phyloP scores from a whole-genome alignment of 805 yeast species.

The Tetrapisispora arboricola region DNA sequence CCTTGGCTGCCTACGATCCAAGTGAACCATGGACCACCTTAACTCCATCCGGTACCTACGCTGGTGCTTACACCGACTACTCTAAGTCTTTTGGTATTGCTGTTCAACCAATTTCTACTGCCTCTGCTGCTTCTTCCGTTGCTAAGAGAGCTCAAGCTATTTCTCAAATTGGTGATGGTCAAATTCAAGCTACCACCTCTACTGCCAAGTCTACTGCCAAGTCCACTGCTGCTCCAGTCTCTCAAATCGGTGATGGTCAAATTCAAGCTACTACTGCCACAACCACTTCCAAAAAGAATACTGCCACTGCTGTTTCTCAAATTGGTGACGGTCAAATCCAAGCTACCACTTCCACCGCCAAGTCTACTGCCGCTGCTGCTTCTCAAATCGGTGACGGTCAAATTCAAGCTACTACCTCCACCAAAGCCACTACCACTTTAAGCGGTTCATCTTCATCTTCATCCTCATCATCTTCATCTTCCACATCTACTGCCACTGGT shows the following conservation, averaged over 20 bases:
- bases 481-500: conserved; percentile 20
- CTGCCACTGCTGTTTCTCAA: conserved; percentile 35
- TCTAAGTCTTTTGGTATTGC: conserved; percentile 57
- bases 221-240: conserved; percentile 16
- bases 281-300: conserved; percentile 20
- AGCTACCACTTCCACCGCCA: conserved; percentile 27
- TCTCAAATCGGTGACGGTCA: conserved; percentile 41
- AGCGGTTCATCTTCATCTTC: conserved; percentile 16
- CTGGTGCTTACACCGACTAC: conserved; percentile 50
- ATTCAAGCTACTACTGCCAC: conserved; percentile 16
- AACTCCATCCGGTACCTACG: conserved; percentile 48
- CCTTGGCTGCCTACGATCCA: conserved; percentile 45
- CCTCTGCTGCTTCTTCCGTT: conserved; percentile 21
- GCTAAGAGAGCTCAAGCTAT: conserved; percentile 31
- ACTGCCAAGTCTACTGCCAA: conserved; percentile 6
- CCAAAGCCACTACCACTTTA: conserved; percentile 18
- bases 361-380: conserved; percentile 22
- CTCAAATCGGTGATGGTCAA: conserved; percentile 38
- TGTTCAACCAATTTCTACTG: conserved; percentile 38
- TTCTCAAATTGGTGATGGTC: conserved; percentile 39
- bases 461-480: conserved; percentile 19
- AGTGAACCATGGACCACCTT: conserved; percentile 59
- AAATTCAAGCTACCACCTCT: conserved; percentile 25
- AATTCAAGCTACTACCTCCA: conserved; percentile 17
- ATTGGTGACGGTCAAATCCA: conserved; percentile 36